Evolutionary conservation across 192 early-diverging fungal species (phyloP).

Genomic region (Umbelopsis sp.): DNA sequence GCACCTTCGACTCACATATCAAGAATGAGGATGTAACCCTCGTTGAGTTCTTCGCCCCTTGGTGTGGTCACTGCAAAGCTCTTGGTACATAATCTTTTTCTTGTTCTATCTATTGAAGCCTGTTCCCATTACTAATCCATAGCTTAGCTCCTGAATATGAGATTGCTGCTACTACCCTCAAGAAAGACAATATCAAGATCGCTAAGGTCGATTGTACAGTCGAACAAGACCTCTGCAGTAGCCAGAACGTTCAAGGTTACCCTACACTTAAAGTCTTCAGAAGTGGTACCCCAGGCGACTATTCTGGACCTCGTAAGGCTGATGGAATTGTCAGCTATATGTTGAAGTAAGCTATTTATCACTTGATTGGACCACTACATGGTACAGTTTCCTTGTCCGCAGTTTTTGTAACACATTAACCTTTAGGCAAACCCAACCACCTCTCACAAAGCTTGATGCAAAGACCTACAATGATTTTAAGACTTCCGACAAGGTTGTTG

Average conservation of each 20-base stretch:
- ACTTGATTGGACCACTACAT: background rate
- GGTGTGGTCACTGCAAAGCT: conserved; percentile 98
- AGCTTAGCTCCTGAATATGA: conserved; percentile 89
- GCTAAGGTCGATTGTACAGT: conserved; percentile 98
- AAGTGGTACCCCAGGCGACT: conserved; percentile 69
- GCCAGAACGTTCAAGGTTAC: conserved; percentile 85
- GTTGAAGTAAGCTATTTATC: conserved; percentile 83
- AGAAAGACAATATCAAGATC: conserved; percentile 69
- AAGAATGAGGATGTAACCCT: conserved; percentile 71
- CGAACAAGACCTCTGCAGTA: conserved; percentile 79
- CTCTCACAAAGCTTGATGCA: conserved; percentile 68
- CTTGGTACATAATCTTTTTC: conserved; percentile 51
- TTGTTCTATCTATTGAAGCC: background rate
- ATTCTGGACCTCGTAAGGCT: conserved; percentile 87
- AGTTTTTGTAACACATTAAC: background rate
- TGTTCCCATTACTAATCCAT: background rate
- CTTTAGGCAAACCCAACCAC: conserved; percentile 76
- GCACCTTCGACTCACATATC: conserved; percentile 65
- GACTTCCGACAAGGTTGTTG: conserved; percentile 84
- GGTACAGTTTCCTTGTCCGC: background rate
- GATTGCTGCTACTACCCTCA: conserved; percentile 84
- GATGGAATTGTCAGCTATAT: conserved; percentile 90
- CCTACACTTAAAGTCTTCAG: conserved; percentile 93
- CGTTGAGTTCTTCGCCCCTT: conserved; percentile 96
- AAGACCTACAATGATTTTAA: conserved; percentile 78